Percentiles rank a stretch among this genome's conserved stretches.
phyloP scores from a whole-genome alignment of 371 early-diverging fungal genomes.

The Rhizoclosmatium hyalinum region DNA sequence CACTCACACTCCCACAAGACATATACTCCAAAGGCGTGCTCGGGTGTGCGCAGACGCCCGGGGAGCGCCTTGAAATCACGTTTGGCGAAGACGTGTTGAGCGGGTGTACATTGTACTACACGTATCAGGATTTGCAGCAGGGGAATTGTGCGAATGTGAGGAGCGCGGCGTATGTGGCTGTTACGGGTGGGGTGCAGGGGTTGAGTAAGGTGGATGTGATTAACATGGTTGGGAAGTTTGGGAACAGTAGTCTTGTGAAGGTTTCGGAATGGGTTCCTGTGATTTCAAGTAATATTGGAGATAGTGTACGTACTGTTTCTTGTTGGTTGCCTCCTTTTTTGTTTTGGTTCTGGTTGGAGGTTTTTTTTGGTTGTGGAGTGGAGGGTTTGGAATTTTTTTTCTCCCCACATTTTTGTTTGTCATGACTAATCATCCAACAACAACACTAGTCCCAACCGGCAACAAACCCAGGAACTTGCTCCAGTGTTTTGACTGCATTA shows the following conservation, averaged over 20 bases:
- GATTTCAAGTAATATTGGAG: conserved; percentile 15
- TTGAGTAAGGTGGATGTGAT: conserved; percentile 17
- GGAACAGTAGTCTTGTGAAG: conserved; percentile 39
- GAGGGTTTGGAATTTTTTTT: neutral
- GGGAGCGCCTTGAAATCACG: conserved; percentile 30
- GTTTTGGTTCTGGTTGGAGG: neutral
- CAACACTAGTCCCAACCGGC: conserved; percentile 17
- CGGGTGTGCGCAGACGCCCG: neutral
- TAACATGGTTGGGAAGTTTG: conserved; percentile 43
- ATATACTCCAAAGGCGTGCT: conserved; percentile 6
- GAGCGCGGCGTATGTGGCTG: conserved; percentile 20
- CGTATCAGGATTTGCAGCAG: conserved; percentile 13
- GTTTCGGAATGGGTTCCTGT: conserved; percentile 43
- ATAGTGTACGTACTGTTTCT: conserved; percentile 15
- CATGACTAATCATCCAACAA: neutral
- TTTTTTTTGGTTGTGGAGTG: neutral
- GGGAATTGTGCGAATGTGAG: conserved; percentile 32
- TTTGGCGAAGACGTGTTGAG: conserved; percentile 40
- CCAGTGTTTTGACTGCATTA: conserved; percentile 42
- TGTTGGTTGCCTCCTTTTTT: neutral
- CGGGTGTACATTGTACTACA: conserved; percentile 46
- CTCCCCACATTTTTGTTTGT: neutral
- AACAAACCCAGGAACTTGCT: conserved; percentile 36
- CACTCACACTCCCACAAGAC: conserved; percentile 37
- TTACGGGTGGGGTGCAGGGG: conserved; percentile 30